Percentiles rank a stretch among this genome's conserved stretches.
Evolutionary conservation across 2,329 filamentous ascomycete genomes (phyloP).

Genomic region (Penicillium sclerotiorum): DNA sequence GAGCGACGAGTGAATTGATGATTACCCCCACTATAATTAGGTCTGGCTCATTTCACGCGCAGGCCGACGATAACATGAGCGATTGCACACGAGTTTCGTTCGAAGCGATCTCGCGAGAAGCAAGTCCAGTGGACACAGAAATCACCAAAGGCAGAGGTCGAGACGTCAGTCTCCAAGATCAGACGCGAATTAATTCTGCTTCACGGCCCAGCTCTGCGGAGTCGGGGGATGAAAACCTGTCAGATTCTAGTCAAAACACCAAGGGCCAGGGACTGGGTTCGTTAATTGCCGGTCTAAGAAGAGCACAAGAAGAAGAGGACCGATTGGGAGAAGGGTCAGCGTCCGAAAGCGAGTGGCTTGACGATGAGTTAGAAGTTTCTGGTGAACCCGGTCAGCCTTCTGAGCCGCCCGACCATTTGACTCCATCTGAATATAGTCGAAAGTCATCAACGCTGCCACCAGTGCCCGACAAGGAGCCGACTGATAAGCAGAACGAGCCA

Average conservation of each 20-base stretch:
- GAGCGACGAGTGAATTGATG: neutral
- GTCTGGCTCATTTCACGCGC: neutral
- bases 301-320: neutral
- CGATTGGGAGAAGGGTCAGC: neutral
- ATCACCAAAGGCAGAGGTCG: conserved; percentile 4
- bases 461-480: neutral
- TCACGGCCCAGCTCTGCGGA: neutral
- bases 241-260: neutral
- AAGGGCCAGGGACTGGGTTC: neutral
- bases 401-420: neutral
- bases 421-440: neutral
- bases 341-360: neutral
- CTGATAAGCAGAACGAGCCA: neutral
- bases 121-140: neutral
- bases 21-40: neutral
- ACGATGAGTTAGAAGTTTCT: conserved; percentile 3
- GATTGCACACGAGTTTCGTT: conserved; percentile 15
- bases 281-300: neutral
- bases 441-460: neutral
- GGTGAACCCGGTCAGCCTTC: neutral
- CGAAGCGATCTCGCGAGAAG: conserved; percentile 6
- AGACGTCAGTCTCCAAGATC: neutral
- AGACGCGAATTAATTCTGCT: neutral
- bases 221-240: neutral
- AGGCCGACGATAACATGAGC: conserved; percentile 13